Base-by-base conservation (phyloP, 1,284 basidiomycete species). In the Ceratobasidium sp. region DNA sequence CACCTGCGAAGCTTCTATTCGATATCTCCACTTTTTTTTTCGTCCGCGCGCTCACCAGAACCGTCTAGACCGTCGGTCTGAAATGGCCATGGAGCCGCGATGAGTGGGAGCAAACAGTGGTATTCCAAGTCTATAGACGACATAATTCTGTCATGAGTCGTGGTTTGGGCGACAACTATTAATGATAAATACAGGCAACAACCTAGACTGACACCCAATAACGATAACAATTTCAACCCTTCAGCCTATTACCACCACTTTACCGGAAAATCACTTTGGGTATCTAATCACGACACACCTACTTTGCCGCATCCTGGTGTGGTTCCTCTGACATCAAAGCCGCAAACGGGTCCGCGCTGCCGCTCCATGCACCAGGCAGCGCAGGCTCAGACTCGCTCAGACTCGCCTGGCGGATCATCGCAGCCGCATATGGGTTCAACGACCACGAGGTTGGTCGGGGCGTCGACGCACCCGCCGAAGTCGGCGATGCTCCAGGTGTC, bases 391-490 rank as follows among this genome's bases (percentile, higher is more conserved):
- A 39, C 16, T 71, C 51, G 22, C 43, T 31, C 37, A 43, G 24
- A 37, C 54, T 59, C n/a, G 68, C 68, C 29, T 16, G 39, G 29
- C 54, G 68, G 19, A 71, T 39, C 56, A 71, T 71, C n/a, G 54
- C 68, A n/a, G 41, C 39, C 22, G 68, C 68, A 37, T 71, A 71
- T 24, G 68, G 68, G 41, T 71, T 71, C 29, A 59, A n/a, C 54
- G 68, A 71, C 68, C 68, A 71, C 5, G 54, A 49, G 6, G 41
- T 39, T 19, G 68, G 68, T 6, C 68, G 56, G 14, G 54, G 41
- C 3, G 31, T 29, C 27, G 41, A 37, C 19, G 68, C 19, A 16
- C 31, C 34, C 14, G 31, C 14, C n/a, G 51, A 31, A 29, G 27
- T 41, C 22, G 66, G 64, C 31, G 61, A 63, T 29, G 34, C 27